A percentile compares a stretch with the other conserved stretches of the same genome.
Evolutionary conservation across 1,139 yeast genomes (phyloP).

Genomic region (Suhomyces terraborum): DNA sequence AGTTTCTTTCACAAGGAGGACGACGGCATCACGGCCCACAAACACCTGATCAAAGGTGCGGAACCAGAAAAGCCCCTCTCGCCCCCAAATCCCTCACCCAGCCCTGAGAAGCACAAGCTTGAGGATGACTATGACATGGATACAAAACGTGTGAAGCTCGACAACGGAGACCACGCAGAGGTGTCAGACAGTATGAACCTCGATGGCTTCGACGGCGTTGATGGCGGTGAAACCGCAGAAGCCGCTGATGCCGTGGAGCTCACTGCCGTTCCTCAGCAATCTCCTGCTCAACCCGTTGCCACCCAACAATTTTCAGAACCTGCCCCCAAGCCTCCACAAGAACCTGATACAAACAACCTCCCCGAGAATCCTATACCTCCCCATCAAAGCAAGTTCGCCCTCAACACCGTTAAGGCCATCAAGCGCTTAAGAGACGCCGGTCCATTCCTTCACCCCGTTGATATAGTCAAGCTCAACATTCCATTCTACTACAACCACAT

Average conservation of each 20-base stretch:
- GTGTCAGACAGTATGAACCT: constrained; percentile 6
- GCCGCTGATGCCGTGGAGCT: too few relatives aligned
- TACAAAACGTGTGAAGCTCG: constrained; percentile 26
- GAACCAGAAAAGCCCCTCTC: constrained; percentile 44
- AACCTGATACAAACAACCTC: constrained; percentile 70
- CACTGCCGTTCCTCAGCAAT: background rate
- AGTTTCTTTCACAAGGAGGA: constrained; percentile 23
- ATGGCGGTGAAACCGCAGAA: too few relatives aligned
- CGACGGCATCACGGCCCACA: constrained; percentile 17
- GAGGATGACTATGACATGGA: constrained; percentile 27
- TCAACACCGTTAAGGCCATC: constrained; percentile 73
- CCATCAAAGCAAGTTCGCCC: constrained; percentile 77
- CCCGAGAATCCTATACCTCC: constrained; percentile 76
- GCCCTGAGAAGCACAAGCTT: constrained; percentile 42
- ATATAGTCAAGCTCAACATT: constrained; percentile 80
- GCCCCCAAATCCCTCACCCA: constrained; percentile 50
- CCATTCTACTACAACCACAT: constrained; percentile 88
- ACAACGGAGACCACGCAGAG: constrained; percentile 14
- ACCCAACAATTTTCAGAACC: constrained; percentile 42
- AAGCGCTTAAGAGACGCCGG: constrained; percentile 89
- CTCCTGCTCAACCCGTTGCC: constrained; percentile 19
- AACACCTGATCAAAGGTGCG: constrained; percentile 14
- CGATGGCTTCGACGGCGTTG: constrained; percentile 6
- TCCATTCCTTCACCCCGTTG: constrained; percentile 90
- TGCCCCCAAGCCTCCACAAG: constrained; percentile 71